Base-by-base conservation (phyloP, 768 basidiomycete species). In the button mushroom (Agaricus bisporus) region DNA sequence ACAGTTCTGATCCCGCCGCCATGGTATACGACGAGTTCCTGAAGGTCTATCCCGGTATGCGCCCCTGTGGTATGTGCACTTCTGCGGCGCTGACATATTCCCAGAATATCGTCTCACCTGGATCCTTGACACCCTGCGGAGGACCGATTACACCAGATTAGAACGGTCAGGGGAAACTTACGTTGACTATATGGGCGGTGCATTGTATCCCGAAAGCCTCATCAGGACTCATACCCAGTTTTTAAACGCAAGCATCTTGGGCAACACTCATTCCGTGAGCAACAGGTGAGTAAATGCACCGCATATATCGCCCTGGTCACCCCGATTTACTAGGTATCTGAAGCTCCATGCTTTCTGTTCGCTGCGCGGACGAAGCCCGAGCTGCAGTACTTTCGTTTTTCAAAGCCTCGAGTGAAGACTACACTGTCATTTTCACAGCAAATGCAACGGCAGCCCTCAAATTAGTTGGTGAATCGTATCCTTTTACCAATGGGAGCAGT, bases 181-280 rank as follows among this genome's bases (percentile, higher is more conserved):
- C 55, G 84, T 90, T 56, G 90, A 92, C 62, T 91, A 87, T 58
- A 91, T 91, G 87, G 90, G 90, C 28, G 88, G 86, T 20, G 79
- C 86, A 0, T 71, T 91, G 32, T 89, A 88, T 58, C 90, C 90
- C 10, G 85, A 88, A 60, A 85, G 82, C 59, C 79, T 92, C 32
- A 78, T 91, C 54, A 77, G 76, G 37, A 79, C 81, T 9, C 87
- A 91, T 59, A 74, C 82, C 38, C 78, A 80, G 47, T 89, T 91
- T 62, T 76, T 92, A 29, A 80, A 74, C 38, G 71, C 70, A 48
- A 81, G 68, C 61, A 74, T 91, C 41, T 76, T 92, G 55, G 90
- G 89, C 1, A 91, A 92, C 64, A 91, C 90, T 1, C 90, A 92
- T 66, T 91, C 89, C 0, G 78, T 88, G 61, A 91, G 82, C 65